Evolutionary conservation across 768 basidiomycete genomes (phyloP).

Genomic region (Boletellus ananas): DNA sequence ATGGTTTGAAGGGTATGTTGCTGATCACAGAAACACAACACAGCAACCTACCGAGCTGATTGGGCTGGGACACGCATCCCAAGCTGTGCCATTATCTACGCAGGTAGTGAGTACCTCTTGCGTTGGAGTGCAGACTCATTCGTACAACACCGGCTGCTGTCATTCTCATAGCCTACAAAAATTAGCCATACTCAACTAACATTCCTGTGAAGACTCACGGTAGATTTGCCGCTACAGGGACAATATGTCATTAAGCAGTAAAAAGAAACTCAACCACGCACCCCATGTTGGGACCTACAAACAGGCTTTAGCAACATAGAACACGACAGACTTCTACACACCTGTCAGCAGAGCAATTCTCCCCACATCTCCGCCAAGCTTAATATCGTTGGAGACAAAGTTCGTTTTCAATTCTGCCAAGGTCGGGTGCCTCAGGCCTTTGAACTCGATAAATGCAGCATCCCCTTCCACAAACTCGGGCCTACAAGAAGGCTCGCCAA

Average conservation of each 20-base stretch:
- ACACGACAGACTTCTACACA: conserved; percentile 27
- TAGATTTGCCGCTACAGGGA: conserved; percentile 67
- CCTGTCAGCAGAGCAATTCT: conserved; percentile 87
- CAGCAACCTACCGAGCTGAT: conserved; percentile 57
- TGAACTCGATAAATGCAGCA: conserved; percentile 80
- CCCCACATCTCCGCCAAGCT: conserved; percentile 71
- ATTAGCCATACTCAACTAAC: background rate
- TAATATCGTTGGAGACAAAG: conserved; percentile 94
- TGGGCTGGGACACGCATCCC: conserved; percentile 93
- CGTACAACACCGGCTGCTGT: conserved; percentile 87
- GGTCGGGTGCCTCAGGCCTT: conserved; percentile 86
- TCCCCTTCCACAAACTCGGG: conserved; percentile 84
- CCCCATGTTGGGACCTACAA: conserved; percentile 83
- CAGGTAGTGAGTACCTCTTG: conserved; percentile 3
- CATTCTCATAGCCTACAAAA: conserved; percentile 79
- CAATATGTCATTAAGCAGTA: background rate
- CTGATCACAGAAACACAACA: background rate
- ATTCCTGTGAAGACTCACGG: conserved; percentile 37
- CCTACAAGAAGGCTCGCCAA: conserved; percentile 92
- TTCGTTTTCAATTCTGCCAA: conserved; percentile 61
- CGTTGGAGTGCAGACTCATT: background rate
- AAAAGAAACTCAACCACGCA: conserved; percentile 35
- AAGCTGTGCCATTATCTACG: conserved; percentile 85
- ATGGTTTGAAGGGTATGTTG: conserved; percentile 3
- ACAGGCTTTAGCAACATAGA: background rate